These are phyloP conservation scores for Phytopythium cucurbitacearum DNA, from an alignment of 352 stramenopile species.

Conservation along the genomic window DNA sequence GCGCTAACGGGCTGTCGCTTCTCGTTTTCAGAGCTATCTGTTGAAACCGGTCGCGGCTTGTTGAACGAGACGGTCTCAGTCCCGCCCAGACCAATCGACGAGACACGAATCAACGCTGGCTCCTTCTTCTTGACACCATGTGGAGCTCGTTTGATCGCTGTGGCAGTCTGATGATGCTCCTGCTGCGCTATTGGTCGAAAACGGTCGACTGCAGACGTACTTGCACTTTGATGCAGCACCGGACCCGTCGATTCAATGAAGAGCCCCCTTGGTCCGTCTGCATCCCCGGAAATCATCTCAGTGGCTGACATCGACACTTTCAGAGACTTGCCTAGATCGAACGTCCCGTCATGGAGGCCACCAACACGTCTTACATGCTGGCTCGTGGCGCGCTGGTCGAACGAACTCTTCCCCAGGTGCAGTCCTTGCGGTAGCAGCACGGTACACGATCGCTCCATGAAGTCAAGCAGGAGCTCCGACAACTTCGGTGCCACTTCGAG, in stretches of 20 bases:
- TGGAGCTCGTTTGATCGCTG: background rate
- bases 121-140: background rate
- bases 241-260: slow-evolving; percentile 29
- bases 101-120: slow-evolving; percentile 11
- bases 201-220: slow-evolving; percentile 30
- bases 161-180: background rate
- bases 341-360: slow-evolving; percentile 45
- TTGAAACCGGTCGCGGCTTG: too few relatives aligned
- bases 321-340: slow-evolving; percentile 26
- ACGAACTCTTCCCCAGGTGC: slow-evolving; percentile 43
- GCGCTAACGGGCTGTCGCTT: too few relatives aligned
- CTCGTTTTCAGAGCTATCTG: too few relatives aligned
- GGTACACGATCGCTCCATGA: slow-evolving; percentile 57
- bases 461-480: slow-evolving; percentile 34
- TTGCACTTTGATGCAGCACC: slow-evolving; percentile 26
- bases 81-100: slow-evolving; percentile 5
- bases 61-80: background rate
- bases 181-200: slow-evolving; percentile 31
- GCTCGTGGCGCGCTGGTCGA: slow-evolving; percentile 28
- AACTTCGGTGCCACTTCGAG: slow-evolving; percentile 61
- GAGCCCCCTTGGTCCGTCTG: slow-evolving; percentile 12
- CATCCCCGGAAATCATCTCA: slow-evolving; percentile 25
- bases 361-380: slow-evolving; percentile 41
- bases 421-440: slow-evolving; percentile 54
- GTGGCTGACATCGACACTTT: slow-evolving; percentile 35